Evolutionary conservation across 208 protist genomes (phyloP).

Genomic region (Lotmaria passim): DNA sequence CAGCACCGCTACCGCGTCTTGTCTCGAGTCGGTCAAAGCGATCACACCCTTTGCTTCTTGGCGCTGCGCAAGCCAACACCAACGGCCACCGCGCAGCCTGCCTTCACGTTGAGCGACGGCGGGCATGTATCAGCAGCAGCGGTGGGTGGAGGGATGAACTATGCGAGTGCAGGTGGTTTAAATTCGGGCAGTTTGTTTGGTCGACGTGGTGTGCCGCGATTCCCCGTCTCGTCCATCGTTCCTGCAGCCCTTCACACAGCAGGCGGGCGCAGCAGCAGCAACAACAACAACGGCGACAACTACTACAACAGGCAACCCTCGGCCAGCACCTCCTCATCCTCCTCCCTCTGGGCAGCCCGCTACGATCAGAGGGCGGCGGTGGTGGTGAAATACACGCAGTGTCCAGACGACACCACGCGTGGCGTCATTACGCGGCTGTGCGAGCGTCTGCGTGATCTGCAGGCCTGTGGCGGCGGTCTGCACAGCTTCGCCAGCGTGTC

Average conservation of each 20-base stretch:
- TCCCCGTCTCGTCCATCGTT: neutral
- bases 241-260: neutral
- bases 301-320: neutral
- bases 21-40: constrained; percentile 47
- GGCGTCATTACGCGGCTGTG: constrained; percentile 59
- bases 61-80: constrained; percentile 31
- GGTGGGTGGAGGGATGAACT: neutral
- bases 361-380: constrained; percentile 30
- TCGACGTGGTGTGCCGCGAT: constrained; percentile 1
- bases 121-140: constrained; percentile 6
- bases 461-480: constrained; percentile 17
- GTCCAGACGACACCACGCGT: constrained; percentile 55
- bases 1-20: constrained; percentile 52
- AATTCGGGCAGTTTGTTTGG: neutral
- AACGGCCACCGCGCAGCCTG: neutral
- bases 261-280: neutral
- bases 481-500: neutral
- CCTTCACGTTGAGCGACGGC: neutral
- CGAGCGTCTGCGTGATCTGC: constrained; percentile 59
- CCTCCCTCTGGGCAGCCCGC: constrained; percentile 30
- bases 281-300: neutral
- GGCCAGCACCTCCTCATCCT: constrained; percentile 9
- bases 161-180: too few relatives aligned
- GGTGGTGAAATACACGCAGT: constrained; percentile 59
- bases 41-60: constrained; percentile 52